Base-by-base conservation (phyloP, 177 flowering plant species). In the Vitis hybrid region DNA sequence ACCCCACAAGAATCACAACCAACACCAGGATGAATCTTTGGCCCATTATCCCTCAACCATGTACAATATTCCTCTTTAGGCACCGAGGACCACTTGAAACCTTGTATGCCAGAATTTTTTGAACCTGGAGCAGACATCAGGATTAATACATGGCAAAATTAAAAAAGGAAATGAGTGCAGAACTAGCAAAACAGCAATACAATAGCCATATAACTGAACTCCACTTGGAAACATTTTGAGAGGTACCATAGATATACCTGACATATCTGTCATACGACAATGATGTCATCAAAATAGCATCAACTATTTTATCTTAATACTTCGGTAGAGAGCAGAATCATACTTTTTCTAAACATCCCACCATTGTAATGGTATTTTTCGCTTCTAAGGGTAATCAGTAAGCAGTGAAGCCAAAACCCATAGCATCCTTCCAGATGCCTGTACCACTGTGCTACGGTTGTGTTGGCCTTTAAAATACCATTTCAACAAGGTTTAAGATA, bases 1-100 rank as follows among this genome's bases (percentile, higher is more conserved):
- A 94, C 98, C 87, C 97, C 98, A 74, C 97, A 94, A 69, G 62
- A 83, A 84, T 94, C 98, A 80, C 98, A 94, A 69, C 98, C 97
- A 76, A 70, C 74, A 72, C 77, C 79, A 67, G 66, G 1, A 72
- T 93, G 97, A 66, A 86, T 73, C 1, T 63, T 76, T 50, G 81
- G 57, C 4, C 73, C 70, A 67, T 59, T 68, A 14, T 76, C 74
- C 14, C 18, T 20, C 79, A 65, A 78, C 75, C 73, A 73, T 20
- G 76, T 68, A 10, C 65, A 22, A 71, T 67, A 49, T 56, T 74
- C 63, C 50, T 61, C 60, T 11, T 51, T 65, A 54, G 71, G 52
- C 31, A 54, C 55, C 11, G 70, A 39, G 16, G 74, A 63, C 51
- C 67, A 60, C 58, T 50, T 56, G 31, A 29, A 8, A 16, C 56